Base-by-base conservation (phyloP, 495 filamentous ascomycete genomes). In the Xylaria curta region DNA sequence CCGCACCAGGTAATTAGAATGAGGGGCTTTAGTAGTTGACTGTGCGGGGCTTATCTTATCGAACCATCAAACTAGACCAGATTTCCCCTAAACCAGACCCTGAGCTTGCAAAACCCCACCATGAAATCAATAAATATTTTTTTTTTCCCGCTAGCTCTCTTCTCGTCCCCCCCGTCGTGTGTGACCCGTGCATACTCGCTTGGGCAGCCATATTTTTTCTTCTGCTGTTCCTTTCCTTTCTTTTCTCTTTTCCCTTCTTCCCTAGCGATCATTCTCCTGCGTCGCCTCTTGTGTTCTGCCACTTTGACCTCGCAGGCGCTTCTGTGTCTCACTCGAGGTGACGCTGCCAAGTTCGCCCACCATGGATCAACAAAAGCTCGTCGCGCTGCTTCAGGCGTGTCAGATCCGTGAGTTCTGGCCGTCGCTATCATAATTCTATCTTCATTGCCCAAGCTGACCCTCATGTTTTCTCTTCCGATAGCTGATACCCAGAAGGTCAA, bases 401-500 rank as follows among this genome's bases (percentile, higher is more conserved):
- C 87, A 93, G 75, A 88, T 91, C 72, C 92, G 92, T 94, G 83
- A 82, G 91, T 89, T 26, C 42, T 42, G 36, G 4, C 40, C 54
- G n/a, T 36, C 28, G n/a, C n/a, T 9, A 28, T 56, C 24, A n/a
- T n/a, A 51, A 2, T 38, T n/a, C 36, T 42, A 40, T n/a, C 40
- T 40, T 42, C 69, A 44, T 69, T 42, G 24, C 59, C 74, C 19
- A 61, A 17, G 26, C 44, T 78, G 68, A 36, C 59, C 46, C 51
- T 72, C 51, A 62, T 68, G 28, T 56, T 67, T 36, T 42, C 28
- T 69, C 33, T 17, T 66, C 36, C 61, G 63, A 63, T 73, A 94
- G 92, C 93, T 74, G 90, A 95, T 78, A 95, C 93, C 58, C 86
- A 90, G 42, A 88, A 85, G 73, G 90, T 99, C 78, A 97, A 97